These are phyloP conservation scores for Marasmius sp. DNA, from an alignment of 1,284 basidiomycete species.

Conservation along the genomic window DNA sequence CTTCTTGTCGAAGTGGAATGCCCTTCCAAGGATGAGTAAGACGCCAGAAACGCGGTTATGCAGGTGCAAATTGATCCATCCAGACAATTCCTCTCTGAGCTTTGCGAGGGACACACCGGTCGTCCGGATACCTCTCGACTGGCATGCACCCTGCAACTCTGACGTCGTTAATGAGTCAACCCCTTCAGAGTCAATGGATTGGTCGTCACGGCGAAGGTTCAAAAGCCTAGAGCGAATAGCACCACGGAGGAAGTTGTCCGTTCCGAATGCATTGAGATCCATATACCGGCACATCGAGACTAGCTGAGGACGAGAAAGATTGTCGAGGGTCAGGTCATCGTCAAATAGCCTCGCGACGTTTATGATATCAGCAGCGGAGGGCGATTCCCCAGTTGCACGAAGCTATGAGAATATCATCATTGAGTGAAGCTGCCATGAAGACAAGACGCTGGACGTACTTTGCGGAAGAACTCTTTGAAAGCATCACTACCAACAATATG, in stretches of 20 bases:
- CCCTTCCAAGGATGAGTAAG: conserved; percentile 88
- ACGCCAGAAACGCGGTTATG: conserved; percentile 91
- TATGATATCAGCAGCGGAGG: conserved; percentile 86
- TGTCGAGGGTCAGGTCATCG: conserved; percentile 97
- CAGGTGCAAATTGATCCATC: conserved; percentile 94
- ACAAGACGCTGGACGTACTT: conserved; percentile 46
- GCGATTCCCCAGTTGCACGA: conserved; percentile 92
- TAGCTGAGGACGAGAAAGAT: conserved; percentile 94
- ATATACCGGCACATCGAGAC: conserved; percentile 98
- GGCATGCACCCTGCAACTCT: conserved; percentile 92
- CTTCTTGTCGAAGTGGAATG: conserved; percentile 90
- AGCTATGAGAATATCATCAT: conserved; percentile 47
- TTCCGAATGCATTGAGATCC: conserved; percentile 98
- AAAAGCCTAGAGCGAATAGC: conserved; percentile 87
- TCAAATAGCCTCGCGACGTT: conserved; percentile 97
- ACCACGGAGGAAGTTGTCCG: conserved; percentile 97
- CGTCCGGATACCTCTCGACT: conserved; percentile 92
- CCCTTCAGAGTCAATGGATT: conserved; percentile 88
- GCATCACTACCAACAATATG: conserved; percentile 92
- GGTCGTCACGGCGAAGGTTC: conserved; percentile 89
- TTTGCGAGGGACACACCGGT: conserved; percentile 80
- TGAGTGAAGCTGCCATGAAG: neutral
- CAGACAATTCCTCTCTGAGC: conserved; percentile 85
- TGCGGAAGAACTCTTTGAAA: conserved; percentile 99
- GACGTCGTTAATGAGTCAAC: conserved; percentile 87